Evolutionary conservation across 2,329 filamentous ascomycete species (phyloP).

Genomic region (Colletotrichum musae): DNA sequence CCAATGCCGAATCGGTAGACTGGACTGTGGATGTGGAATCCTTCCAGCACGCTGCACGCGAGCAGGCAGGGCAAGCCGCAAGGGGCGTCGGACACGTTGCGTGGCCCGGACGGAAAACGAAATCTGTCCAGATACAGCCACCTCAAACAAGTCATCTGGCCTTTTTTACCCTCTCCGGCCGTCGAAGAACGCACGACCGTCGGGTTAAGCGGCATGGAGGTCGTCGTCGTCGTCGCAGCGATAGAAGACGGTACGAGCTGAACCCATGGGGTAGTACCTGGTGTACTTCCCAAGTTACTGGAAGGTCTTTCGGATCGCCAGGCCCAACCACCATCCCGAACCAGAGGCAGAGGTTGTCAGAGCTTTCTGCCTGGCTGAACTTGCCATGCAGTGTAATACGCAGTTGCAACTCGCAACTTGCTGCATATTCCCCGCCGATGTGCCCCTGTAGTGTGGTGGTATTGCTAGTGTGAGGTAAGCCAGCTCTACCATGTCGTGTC

Average conservation of each 20-base stretch:
- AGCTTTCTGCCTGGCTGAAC: too few relatives aligned
- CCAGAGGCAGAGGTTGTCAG: too few relatives aligned
- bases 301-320: slow-evolving; percentile 27
- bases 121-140: slow-evolving; percentile 15
- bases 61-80: slow-evolving; percentile 10
- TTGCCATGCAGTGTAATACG: too few relatives aligned
- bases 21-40: not conserved
- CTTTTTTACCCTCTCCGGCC: slow-evolving; percentile 7
- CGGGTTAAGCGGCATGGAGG: slow-evolving; percentile 22
- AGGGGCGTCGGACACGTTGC: slow-evolving; percentile 19
- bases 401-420: too few relatives aligned
- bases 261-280: not conserved
- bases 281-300: not conserved
- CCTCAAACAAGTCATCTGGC: slow-evolving; percentile 36
- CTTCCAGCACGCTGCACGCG: not conserved
- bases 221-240: slow-evolving; percentile 7
- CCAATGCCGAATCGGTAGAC: slow-evolving; percentile 4
- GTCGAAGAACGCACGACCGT: slow-evolving; percentile 8
- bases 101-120: slow-evolving; percentile 5
- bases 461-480: too few relatives aligned
- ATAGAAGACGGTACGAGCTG: slow-evolving; percentile 22
- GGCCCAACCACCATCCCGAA: not conserved
- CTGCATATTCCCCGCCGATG: too few relatives aligned
- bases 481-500: not conserved
- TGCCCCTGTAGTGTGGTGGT: too few relatives aligned